Percentiles rank a stretch among this genome's conserved stretches.
Conservation (phyloP, 2,329 filamentous ascomycete genomes). For the Verticillium nonalfalfae region DNA sequence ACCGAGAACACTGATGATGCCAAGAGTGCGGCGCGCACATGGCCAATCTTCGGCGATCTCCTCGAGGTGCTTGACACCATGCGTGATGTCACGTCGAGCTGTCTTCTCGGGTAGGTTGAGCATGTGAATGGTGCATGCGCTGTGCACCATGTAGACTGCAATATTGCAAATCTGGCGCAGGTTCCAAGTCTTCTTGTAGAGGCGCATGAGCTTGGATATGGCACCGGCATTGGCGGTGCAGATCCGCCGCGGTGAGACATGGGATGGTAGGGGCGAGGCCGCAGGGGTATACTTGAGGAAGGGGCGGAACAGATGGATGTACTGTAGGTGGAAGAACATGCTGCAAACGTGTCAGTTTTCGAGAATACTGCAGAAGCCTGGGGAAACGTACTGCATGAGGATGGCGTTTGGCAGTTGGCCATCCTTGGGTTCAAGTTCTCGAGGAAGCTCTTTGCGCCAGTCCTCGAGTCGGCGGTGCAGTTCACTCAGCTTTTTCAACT, state of each 20-base stretch:
- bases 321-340: slow-evolving; percentile 96
- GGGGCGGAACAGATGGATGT: slow-evolving; percentile 91
- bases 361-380: background rate
- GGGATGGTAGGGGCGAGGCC: slow-evolving; percentile 74
- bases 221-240: slow-evolving; percentile 84
- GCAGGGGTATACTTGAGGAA: slow-evolving; percentile 85
- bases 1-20: slow-evolving; percentile 77
- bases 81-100: slow-evolving; percentile 80
- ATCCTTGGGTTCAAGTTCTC: slow-evolving; percentile 83
- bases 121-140: slow-evolving; percentile 89
- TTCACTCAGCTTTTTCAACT: slow-evolving; percentile 89
- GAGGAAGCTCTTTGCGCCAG: slow-evolving; percentile 79
- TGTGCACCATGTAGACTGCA: slow-evolving; percentile 91
- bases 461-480: slow-evolving; percentile 84
- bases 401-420: slow-evolving; percentile 80
- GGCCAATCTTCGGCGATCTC: slow-evolving; percentile 96
- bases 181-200: slow-evolving; percentile 90
- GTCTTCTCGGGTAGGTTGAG: slow-evolving; percentile 91
- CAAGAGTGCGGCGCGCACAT: slow-evolving; percentile 76
- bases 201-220: slow-evolving; percentile 87
- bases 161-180: slow-evolving; percentile 94
- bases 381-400: slow-evolving; percentile 67
- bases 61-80: slow-evolving; percentile 85
- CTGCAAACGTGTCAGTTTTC: slow-evolving; percentile 37
- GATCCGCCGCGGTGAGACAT: slow-evolving; percentile 84